Base-by-base conservation (phyloP, 345 rosid species). In the Salix exigua region DNA sequence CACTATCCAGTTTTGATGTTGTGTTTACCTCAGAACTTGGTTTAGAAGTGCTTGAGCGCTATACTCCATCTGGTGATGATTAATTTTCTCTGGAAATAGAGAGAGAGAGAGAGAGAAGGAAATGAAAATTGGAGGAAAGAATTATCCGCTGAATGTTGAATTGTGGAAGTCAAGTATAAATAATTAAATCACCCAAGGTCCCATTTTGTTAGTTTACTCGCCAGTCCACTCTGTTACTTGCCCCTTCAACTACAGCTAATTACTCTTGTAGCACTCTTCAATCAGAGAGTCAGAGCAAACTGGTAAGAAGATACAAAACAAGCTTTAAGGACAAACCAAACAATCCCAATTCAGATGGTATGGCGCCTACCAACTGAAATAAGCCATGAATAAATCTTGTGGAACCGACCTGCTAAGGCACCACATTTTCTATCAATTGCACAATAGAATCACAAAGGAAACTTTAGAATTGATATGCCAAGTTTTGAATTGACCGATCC, bases 1-100 rank as follows among this genome's bases (percentile, higher is more conserved):
- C 75, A 85, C 84, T 91, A 89, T 1, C 40, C 87, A 87, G 50
- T 80, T 88, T 28, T 84, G 86, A 80, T 62, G 75, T 9, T 79
- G 75, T 48, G 85, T 76, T 88, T 61, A 76, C 75, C 69, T 83
- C 85, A 17, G 37, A 11, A 67, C 73, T 72, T 46, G 65, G 61
- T 51, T 74, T 69, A 61, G 77, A 80, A 31, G 68, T 74, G 76
- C 82, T 80, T 8, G 83, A 77, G 74, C 80, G 58, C 70, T 84
- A 88, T n/a, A 85, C 85, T 63, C 77, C 88, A 73, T 86, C 81
- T 42, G 70, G 78, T 61, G 81, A 83, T 46, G 85, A 77, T 40
- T 60, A 85, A 73, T 85, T 86, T 77, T 84, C 90, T 77, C 93
- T 89, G 87, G 51, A 40, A 8, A 23, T 25, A 2, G 31, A 66